These are phyloP conservation scores for Zygoascus flipseniorum DNA, from an alignment of 805 yeast genomes.

Conservation along the genomic window DNA sequence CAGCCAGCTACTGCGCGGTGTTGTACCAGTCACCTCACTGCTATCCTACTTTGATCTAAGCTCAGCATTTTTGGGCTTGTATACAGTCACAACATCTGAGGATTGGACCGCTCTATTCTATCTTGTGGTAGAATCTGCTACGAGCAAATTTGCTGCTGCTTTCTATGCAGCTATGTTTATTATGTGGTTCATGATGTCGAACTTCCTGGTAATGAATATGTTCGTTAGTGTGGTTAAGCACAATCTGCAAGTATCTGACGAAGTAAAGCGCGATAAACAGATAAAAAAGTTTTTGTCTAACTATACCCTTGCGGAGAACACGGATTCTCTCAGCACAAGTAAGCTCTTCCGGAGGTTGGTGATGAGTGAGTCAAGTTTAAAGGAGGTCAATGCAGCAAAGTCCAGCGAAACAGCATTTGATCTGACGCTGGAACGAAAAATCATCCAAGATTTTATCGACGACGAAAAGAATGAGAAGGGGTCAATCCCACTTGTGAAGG, in stretches of 20 bases:
- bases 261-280: slow-evolving; percentile 64
- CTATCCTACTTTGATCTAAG: slow-evolving; percentile 59
- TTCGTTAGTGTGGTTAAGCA: slow-evolving; percentile 90
- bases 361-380: slow-evolving; percentile 15
- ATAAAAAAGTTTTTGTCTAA: slow-evolving; percentile 47
- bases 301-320: slow-evolving; percentile 11
- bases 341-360: slow-evolving; percentile 4
- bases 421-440: slow-evolving; percentile 18
- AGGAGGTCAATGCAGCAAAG: slow-evolving; percentile 3
- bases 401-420: slow-evolving; percentile 18
- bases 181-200: slow-evolving; percentile 75
- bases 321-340: slow-evolving; percentile 10
- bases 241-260: slow-evolving; percentile 65
- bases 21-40: slow-evolving; percentile 38
- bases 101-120: slow-evolving; percentile 84
- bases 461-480: slow-evolving; percentile 8
- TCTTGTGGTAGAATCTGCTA: slow-evolving; percentile 39
- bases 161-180: slow-evolving; percentile 56
- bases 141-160: slow-evolving; percentile 38
- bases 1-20: slow-evolving; percentile 68
- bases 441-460: slow-evolving; percentile 20
- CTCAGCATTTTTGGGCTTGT: slow-evolving; percentile 64
- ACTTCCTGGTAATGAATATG: slow-evolving; percentile 70
- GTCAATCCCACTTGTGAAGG: not conserved
- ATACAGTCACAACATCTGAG: slow-evolving; percentile 80